Evolutionary conservation across 345 rosid species (phyloP).

Genomic region (Combretum micranthum): DNA sequence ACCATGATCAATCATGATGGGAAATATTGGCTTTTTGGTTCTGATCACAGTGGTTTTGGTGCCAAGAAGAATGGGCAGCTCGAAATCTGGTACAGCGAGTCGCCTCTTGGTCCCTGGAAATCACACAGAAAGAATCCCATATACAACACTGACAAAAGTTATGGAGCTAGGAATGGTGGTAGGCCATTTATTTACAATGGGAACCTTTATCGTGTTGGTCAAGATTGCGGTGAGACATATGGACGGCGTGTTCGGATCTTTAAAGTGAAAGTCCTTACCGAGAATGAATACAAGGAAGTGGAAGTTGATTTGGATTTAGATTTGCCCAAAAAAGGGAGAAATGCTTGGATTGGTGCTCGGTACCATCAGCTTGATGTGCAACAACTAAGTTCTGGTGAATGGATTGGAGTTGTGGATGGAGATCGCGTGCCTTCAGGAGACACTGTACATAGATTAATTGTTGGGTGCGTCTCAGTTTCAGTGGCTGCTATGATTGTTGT

Average conservation of each 20-base stretch:
- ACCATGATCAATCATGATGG: conserved; percentile 52
- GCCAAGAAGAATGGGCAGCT: conserved; percentile 64
- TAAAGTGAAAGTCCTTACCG: conserved; percentile 57
- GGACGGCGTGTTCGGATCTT: conserved; percentile 61
- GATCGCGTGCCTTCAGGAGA: conserved; percentile 86
- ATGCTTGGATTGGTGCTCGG: conserved; percentile 83
- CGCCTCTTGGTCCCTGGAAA: conserved; percentile 93
- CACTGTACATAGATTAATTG: conserved; percentile 34
- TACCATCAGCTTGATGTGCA: conserved; percentile 79
- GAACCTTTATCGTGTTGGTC: conserved; percentile 84
- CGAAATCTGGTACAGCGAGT: conserved; percentile 79
- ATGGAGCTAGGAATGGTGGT: conserved; percentile 94
- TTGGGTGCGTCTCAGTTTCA: conserved; percentile 66
- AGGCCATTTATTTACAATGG: conserved; percentile 65
- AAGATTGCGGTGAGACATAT: conserved; percentile 83
- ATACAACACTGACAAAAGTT: conserved; percentile 43
- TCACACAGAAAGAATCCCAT: conserved; percentile 88
- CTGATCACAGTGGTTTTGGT: conserved; percentile 74
- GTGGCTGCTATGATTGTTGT: conserved; percentile 42
- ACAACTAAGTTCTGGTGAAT: conserved; percentile 70
- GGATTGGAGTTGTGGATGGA: conserved; percentile 83
- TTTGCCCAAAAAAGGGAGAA: conserved; percentile 48
- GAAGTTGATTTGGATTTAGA: conserved; percentile 59
- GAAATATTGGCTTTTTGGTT: conserved; percentile 74
- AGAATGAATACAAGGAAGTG: conserved; percentile 61